Evolutionary conservation across 176 grass and related monocot genomes (phyloP).

Genomic region (Oryza glumipatula): DNA sequence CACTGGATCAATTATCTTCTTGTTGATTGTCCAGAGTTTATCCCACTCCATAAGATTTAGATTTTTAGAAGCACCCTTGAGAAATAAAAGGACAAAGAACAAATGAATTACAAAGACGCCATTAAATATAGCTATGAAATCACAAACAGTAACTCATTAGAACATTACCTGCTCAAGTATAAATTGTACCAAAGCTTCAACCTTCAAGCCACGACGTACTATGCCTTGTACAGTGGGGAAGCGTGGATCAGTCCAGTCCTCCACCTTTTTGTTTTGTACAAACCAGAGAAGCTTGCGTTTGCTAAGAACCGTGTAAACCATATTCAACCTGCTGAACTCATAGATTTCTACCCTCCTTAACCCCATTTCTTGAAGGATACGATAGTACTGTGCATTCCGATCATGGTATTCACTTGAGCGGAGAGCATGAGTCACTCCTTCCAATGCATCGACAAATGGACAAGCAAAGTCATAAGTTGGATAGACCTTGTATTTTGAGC

Average conservation of each 20-base stretch:
- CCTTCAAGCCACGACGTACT: conserved; percentile 81
- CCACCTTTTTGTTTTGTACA: conserved; percentile 86
- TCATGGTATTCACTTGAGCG: conserved; percentile 97
- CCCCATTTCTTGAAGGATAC: conserved; percentile 84
- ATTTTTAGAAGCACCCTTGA: conserved; percentile 91
- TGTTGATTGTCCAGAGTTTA: conserved; percentile 96
- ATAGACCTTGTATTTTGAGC: conserved; percentile 86
- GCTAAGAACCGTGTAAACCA: conserved; percentile 92
- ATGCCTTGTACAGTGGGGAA: conserved; percentile 95
- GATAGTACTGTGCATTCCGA: conserved; percentile 77
- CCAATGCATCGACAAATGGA: conserved; percentile 82
- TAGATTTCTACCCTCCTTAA: conserved; percentile 73
- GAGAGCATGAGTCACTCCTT: conserved; percentile 87
- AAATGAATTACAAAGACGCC: conserved; percentile 9
- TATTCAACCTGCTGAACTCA: conserved; percentile 90
- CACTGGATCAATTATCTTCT: conserved; percentile 88
- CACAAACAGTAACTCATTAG: conserved; percentile 21
- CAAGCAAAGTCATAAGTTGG: conserved; percentile 98
- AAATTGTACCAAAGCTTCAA: conserved; percentile 89
- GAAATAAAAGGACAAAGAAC: conserved; percentile 29
- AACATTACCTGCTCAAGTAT: conserved; percentile 81
- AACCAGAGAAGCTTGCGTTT: conserved; percentile 93
- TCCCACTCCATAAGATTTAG: conserved; percentile 99
- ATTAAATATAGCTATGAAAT: conserved; percentile 7
- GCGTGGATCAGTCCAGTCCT: conserved; percentile 87